Percentiles rank a stretch among this genome's conserved stretches.
phyloP scores from a whole-genome alignment of 2,329 filamentous ascomycete species.

The Paecilomyces variotii region DNA sequence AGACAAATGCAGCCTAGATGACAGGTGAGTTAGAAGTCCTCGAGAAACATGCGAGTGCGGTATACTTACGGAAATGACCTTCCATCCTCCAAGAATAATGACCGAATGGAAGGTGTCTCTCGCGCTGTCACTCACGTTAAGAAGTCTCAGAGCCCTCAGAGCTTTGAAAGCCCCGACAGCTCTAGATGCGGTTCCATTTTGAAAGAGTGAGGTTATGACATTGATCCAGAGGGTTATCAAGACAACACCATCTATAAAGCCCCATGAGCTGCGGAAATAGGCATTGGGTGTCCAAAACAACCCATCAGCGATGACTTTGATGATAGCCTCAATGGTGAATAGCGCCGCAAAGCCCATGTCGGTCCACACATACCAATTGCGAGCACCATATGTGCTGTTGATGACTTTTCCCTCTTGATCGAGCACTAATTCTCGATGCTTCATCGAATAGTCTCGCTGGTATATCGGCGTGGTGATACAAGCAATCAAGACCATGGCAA shows the following conservation, averaged over 20 bases:
- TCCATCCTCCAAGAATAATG: constrained; percentile 89
- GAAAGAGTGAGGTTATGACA: constrained; percentile 70
- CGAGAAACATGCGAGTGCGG: background rate
- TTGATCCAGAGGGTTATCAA: constrained; percentile 93
- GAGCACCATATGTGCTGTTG: constrained; percentile 49
- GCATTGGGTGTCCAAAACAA: constrained; percentile 96
- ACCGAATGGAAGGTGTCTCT: constrained; percentile 95
- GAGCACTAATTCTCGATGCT: background rate
- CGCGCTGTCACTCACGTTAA: constrained; percentile 94
- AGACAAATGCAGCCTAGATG: constrained; percentile 71
- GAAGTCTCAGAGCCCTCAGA: constrained; percentile 75
- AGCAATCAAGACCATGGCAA: constrained; percentile 94
- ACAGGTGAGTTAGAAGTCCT: background rate
- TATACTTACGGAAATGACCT: constrained; percentile 69
- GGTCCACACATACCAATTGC: constrained; percentile 92
- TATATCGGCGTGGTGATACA: constrained; percentile 92
- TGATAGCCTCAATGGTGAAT: constrained; percentile 76
- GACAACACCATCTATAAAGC: constrained; percentile 87
- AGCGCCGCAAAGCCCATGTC: constrained; percentile 82
- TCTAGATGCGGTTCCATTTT: constrained; percentile 77
- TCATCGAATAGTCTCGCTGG: constrained; percentile 73
- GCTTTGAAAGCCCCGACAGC: constrained; percentile 97
- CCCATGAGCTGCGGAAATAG: constrained; percentile 94
- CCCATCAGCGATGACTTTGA: constrained; percentile 93
- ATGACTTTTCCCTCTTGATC: constrained; percentile 18